Evolutionary conservation across 2,329 filamentous ascomycete species (phyloP).

Genomic region (Talaromyces sp.): DNA sequence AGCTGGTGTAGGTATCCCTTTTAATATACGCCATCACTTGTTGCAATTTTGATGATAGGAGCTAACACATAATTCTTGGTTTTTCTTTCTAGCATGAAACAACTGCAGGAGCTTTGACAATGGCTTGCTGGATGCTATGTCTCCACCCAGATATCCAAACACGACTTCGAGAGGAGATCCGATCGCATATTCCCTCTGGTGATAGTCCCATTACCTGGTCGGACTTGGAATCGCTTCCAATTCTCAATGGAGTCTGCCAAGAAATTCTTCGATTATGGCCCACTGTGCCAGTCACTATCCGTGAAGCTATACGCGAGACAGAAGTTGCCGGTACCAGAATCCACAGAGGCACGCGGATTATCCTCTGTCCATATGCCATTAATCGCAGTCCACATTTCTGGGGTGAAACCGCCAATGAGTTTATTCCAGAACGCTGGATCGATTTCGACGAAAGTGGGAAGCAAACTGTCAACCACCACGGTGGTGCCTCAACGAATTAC

Average conservation of each 20-base stretch:
- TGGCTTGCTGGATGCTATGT: neutral
- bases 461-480: constrained; percentile 58
- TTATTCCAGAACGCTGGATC: constrained; percentile 71
- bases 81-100: constrained; percentile 7
- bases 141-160: neutral
- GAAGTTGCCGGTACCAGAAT: constrained; percentile 58
- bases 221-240: constrained; percentile 59
- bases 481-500: constrained; percentile 58
- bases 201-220: neutral
- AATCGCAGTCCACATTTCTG: constrained; percentile 65
- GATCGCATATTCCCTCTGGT: constrained; percentile 33
- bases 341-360: constrained; percentile 63
- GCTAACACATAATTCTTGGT: neutral
- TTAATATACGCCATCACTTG: neutral
- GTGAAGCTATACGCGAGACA: constrained; percentile 60
- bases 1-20: constrained; percentile 15
- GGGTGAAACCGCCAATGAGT: constrained; percentile 66
- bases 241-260: constrained; percentile 68
- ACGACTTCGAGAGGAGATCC: neutral
- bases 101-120: neutral
- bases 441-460: constrained; percentile 49
- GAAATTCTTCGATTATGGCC: constrained; percentile 67
- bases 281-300: constrained; percentile 64
- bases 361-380: constrained; percentile 59
- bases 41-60: neutral